phyloP scores from a whole-genome alignment of 2,329 filamentous ascomycete genomes.

The Bretziella fagacearum region DNA sequence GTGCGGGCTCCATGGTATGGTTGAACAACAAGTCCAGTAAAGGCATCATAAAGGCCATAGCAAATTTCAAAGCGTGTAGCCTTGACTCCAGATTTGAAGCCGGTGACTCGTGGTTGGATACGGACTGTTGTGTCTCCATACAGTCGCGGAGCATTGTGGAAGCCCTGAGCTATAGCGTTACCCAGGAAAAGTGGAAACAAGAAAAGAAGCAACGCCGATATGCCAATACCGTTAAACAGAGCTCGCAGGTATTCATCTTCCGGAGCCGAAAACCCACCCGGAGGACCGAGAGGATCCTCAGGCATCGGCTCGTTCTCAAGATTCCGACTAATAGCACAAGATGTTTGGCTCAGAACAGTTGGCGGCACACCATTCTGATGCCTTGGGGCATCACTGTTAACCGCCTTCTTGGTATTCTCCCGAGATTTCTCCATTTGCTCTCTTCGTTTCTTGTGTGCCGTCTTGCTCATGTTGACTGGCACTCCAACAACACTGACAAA shows the following conservation, averaged over 20 bases:
- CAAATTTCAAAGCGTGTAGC: slow-evolving; percentile 45
- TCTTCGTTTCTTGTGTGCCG: slow-evolving; percentile 32
- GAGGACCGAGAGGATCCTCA: slow-evolving; percentile 5
- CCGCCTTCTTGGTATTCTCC: neutral
- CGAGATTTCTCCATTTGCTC: neutral
- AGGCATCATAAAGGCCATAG: slow-evolving; percentile 48
- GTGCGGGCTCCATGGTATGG: slow-evolving; percentile 35
- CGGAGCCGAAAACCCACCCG: slow-evolving; percentile 16
- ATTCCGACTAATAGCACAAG: slow-evolving; percentile 15
- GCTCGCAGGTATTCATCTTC: slow-evolving; percentile 30
- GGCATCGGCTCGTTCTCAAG: slow-evolving; percentile 14
- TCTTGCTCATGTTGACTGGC: slow-evolving; percentile 43
- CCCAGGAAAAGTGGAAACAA: slow-evolving; percentile 43
- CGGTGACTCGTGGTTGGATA: slow-evolving; percentile 44
- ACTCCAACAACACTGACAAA: slow-evolving; percentile 26
- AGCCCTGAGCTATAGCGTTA: slow-evolving; percentile 47
- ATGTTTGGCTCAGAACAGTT: neutral
- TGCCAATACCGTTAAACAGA: slow-evolving; percentile 33
- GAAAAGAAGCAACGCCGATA: slow-evolving; percentile 34
- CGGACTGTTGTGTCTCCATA: slow-evolving; percentile 56
- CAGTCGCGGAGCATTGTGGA: slow-evolving; percentile 52
- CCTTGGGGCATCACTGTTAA: no score
- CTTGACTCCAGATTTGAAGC: slow-evolving; percentile 43
- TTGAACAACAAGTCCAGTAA: slow-evolving; percentile 38
- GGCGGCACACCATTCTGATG: neutral